These are phyloP conservation scores for Comarum palustre DNA, from an alignment of 306 rosid genomes.

Conservation along the genomic window DNA sequence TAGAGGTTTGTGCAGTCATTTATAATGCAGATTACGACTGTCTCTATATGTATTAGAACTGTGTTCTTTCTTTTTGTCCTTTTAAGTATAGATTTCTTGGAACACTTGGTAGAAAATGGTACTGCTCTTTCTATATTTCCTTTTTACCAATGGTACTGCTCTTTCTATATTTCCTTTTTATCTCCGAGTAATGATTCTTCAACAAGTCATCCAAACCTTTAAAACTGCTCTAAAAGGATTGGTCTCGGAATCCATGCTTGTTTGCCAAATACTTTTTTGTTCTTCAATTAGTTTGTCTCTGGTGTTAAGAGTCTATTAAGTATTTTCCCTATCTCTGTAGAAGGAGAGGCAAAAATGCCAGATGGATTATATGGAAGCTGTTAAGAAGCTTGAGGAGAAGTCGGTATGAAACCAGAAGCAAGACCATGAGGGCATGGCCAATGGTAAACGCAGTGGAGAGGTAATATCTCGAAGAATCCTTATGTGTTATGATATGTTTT, in stretches of 20 bases:
- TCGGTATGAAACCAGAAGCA: constrained; percentile 70
- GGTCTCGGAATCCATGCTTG: neutral
- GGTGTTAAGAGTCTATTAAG: constrained; percentile 15
- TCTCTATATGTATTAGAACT: neutral
- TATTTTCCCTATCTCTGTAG: constrained; percentile 40
- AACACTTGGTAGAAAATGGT: neutral
- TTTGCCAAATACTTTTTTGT: neutral
- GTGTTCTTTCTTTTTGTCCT: neutral
- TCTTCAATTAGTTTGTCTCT: neutral
- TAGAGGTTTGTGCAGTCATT: constrained; percentile 64
- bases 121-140: neutral
- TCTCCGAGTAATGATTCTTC: neutral
- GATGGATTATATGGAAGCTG: constrained; percentile 93
- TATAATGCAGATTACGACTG: constrained; percentile 18
- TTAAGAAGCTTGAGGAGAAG: constrained; percentile 92
- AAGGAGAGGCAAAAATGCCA: constrained; percentile 87
- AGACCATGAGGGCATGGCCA: constrained; percentile 39
- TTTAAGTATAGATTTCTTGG: neutral
- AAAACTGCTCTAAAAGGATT: neutral
- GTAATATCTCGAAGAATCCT: constrained; percentile 41
- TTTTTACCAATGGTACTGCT: no score
- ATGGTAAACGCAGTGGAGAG: constrained; percentile 44
- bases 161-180: neutral
- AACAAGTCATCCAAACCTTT: neutral
- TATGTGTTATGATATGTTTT: constrained; percentile 10